A percentile compares a stretch with the other conserved stretches of the same genome.
phyloP scores from a whole-genome alignment of 1,139 yeast genomes.

The Candida frijolesensis region DNA sequence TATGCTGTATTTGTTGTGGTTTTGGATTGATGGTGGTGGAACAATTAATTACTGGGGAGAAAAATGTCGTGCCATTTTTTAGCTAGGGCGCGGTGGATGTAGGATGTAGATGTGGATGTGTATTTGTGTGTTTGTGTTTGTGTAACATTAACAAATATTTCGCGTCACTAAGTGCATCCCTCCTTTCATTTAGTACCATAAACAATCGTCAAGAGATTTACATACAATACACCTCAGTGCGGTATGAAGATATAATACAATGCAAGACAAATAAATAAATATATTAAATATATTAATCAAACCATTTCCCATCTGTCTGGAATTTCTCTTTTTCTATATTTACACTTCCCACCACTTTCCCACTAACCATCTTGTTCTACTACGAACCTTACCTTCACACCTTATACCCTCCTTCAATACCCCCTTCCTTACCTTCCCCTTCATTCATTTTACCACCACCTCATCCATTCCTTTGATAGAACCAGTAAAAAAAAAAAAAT shows the following conservation, averaged over 20 bases:
- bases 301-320: neutral
- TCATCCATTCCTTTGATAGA: neutral
- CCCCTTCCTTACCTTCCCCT: neutral
- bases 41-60: no score
- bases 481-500: neutral
- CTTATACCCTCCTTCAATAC: no score
- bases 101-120: neutral
- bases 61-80: neutral
- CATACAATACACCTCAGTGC: neutral
- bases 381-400: no score
- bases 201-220: constrained; percentile 3
- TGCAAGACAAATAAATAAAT: neutral
- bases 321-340: neutral
- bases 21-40: no score
- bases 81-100: no score
- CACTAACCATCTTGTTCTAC: no score
- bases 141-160: neutral
- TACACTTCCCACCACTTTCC: neutral
- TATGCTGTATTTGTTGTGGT: neutral
- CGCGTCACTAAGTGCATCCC: constrained; percentile 4
- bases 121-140: neutral
- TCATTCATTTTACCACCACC: neutral
- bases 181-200: neutral
- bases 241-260: neutral
- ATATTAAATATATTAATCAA: constrained; percentile 2